Conservation (phyloP, 2,329 filamentous ascomycete genomes). For the Pseudogymnoascus verrucosus region DNA sequence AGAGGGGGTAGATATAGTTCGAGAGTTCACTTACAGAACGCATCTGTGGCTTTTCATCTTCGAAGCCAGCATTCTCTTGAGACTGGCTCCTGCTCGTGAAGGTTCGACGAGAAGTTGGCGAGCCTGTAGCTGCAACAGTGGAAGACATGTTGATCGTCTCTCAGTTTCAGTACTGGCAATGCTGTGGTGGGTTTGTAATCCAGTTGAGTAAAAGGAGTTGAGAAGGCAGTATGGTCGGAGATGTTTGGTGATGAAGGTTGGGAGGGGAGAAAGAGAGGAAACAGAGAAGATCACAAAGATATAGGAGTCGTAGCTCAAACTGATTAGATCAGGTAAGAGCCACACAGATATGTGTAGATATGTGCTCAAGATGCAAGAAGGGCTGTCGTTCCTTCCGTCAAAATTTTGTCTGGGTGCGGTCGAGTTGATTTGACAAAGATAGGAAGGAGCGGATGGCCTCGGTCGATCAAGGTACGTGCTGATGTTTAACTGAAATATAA, state of each 20-base stretch:
- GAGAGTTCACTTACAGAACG: constrained; percentile 26
- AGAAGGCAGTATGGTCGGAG: constrained; percentile 21
- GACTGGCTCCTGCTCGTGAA: constrained; percentile 29
- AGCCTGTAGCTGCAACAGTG: constrained; percentile 32
- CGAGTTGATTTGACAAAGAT: neutral
- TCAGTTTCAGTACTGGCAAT: neutral
- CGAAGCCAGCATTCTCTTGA: constrained; percentile 28
- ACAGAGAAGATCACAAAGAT: constrained; percentile 22
- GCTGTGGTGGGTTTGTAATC: neutral
- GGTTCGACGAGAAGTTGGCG: constrained; percentile 33
- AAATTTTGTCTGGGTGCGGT: neutral
- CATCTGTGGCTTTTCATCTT: constrained; percentile 20
- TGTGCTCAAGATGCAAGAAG: constrained; percentile 4
- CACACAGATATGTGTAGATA: constrained; percentile 1
- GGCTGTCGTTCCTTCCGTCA: neutral
- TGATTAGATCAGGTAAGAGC: constrained; percentile 24
- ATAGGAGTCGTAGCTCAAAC: constrained; percentile 25
- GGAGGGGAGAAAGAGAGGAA: constrained; percentile 19
- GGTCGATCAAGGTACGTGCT: neutral
- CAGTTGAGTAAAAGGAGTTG: constrained; percentile 24
- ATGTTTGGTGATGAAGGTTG: constrained; percentile 16
- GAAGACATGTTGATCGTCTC: constrained; percentile 32
- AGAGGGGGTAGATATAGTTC: constrained; percentile 4
- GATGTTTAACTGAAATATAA: constrained; percentile 4
- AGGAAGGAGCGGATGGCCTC: constrained; percentile 5